Conservation (phyloP, 805 yeast species). For the Ogataea saltuana region DNA sequence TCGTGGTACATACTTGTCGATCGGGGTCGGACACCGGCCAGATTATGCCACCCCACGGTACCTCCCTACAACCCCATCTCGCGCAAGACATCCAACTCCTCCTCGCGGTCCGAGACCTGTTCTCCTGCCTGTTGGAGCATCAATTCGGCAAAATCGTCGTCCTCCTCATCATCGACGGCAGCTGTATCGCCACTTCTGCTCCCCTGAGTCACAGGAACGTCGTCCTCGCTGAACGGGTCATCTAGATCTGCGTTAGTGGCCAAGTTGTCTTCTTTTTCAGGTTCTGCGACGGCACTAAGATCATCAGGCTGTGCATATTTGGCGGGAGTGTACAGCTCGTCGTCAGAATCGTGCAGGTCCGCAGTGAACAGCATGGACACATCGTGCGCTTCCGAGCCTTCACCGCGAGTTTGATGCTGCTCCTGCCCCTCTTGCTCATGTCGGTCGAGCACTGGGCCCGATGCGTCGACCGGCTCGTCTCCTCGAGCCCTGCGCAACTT, state of each 20-base stretch:
- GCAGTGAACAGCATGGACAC: conserved; percentile 20
- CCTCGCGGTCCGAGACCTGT: conserved; percentile 28
- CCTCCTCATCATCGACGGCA: conserved; percentile 5
- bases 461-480: conserved; percentile 3
- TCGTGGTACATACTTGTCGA: too few relatives aligned
- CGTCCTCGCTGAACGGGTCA: conserved; percentile 5
- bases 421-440: too few relatives aligned
- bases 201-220: conserved; percentile 19
- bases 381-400: background rate
- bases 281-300: too few relatives aligned
- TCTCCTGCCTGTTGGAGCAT: background rate
- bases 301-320: too few relatives aligned
- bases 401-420: too few relatives aligned
- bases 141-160: conserved; percentile 27
- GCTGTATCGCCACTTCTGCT: background rate
- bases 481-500: conserved; percentile 5
- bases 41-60: too few relatives aligned
- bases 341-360: conserved; percentile 16
- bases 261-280: background rate
- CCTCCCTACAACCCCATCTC: conserved; percentile 48
- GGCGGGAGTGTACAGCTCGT: conserved; percentile 20
- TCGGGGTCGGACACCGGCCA: too few relatives aligned
- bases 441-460: too few relatives aligned
- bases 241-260: background rate
- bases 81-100: conserved; percentile 47